These are phyloP conservation scores for Ganoderma lucidum DNA, from an alignment of 1,284 basidiomycete genomes.

Conservation along the genomic window DNA sequence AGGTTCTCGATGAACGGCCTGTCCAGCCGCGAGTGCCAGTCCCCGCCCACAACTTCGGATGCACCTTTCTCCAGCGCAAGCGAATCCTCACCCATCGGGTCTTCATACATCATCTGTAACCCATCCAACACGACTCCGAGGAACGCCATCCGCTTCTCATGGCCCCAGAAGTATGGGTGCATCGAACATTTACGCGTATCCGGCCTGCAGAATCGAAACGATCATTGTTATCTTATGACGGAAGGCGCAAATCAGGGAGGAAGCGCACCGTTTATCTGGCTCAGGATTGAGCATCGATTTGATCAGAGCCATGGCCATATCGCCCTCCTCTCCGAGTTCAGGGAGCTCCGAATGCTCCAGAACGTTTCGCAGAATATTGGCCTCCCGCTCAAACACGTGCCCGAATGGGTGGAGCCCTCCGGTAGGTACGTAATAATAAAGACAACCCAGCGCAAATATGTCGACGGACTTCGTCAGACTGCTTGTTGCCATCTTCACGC, in stretches of 20 bases:
- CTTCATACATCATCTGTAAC: conserved; percentile 74
- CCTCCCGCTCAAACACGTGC: conserved; percentile 89
- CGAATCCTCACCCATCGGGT: conserved; percentile 84
- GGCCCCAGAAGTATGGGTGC: conserved; percentile 98
- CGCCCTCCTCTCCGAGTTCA: conserved; percentile 86
- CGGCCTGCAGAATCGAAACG: conserved; percentile 61
- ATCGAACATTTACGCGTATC: conserved; percentile 88
- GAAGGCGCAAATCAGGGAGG: neutral
- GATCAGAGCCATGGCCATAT: conserved; percentile 86
- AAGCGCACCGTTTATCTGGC: conserved; percentile 71
- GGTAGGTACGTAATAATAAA: conserved; percentile 92
- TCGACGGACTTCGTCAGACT: conserved; percentile 91
- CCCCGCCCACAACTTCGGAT: conserved; percentile 75
- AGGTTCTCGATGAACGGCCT: conserved; percentile 91
- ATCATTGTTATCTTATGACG: neutral
- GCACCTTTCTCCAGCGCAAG: conserved; percentile 80
- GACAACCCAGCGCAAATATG: conserved; percentile 92
- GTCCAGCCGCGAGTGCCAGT: conserved; percentile 92
- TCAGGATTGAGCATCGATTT: conserved; percentile 80
- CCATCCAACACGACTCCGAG: conserved; percentile 93
- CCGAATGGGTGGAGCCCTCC: conserved; percentile 92
- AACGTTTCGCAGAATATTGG: conserved; percentile 87
- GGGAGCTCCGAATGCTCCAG: conserved; percentile 69
- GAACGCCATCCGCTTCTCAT: conserved; percentile 87
- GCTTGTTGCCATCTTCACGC: conserved; percentile 47